phyloP scores from a whole-genome alignment of 1,284 basidiomycete genomes.

The Sanghuangporus sanghuang region DNA sequence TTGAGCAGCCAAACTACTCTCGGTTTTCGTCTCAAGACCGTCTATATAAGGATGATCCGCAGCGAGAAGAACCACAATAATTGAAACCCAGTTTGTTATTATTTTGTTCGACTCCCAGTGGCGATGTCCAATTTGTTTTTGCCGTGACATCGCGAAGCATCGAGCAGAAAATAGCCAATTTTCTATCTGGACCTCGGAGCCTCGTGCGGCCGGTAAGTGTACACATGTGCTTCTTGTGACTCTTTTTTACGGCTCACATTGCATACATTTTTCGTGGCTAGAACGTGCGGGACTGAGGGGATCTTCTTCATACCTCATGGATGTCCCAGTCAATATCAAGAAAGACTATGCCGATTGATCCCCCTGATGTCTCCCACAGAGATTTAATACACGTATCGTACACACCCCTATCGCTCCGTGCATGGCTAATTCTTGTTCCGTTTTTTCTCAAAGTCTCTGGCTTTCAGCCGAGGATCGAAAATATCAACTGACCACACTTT shows the following conservation, averaged over 20 bases:
- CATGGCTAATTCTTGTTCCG: background rate
- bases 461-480: background rate
- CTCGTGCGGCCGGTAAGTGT: background rate
- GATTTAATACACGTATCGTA: background rate
- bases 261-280: background rate
- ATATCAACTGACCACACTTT: background rate
- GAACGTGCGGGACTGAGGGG: background rate
- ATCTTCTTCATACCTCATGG: background rate
- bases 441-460: background rate
- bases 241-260: background rate
- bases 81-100: background rate
- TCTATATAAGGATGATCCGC: too few relatives aligned
- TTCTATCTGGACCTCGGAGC: background rate
- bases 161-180: background rate
- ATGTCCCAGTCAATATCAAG: background rate
- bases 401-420: background rate
- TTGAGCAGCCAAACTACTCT: too few relatives aligned
- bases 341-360: background rate
- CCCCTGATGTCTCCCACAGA: background rate
- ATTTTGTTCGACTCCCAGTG: background rate
- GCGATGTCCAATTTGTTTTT: background rate
- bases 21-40: too few relatives aligned
- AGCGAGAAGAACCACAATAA: too few relatives aligned
- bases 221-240: background rate
- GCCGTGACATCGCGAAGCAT: background rate